A percentile compares a stretch with the other conserved stretches of the same genome.
phyloP scores from a whole-genome alignment of 345 rosid species.

The Laguncularia racemosa region DNA sequence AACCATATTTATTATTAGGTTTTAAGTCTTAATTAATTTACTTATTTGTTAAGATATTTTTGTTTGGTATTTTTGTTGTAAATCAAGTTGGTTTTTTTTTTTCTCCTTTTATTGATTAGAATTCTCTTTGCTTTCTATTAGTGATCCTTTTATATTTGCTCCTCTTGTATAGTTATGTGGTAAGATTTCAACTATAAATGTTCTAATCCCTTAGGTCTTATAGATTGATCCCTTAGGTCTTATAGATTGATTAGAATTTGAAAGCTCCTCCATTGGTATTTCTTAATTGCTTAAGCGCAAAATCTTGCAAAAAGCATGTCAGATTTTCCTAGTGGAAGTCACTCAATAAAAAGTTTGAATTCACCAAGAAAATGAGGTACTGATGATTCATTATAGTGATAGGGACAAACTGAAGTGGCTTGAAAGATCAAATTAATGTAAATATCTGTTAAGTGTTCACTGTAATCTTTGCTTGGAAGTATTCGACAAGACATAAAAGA shows the following conservation, averaged over 20 bases:
- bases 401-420: constrained; percentile 41
- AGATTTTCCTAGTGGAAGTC: constrained; percentile 40
- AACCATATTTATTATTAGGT: too few relatives aligned
- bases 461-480: constrained; percentile 42
- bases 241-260: constrained; percentile 1
- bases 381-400: constrained; percentile 22
- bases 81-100: too few relatives aligned
- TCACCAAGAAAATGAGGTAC: constrained; percentile 25
- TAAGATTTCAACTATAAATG: not conserved
- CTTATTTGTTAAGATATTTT: too few relatives aligned
- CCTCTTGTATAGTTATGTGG: not conserved
- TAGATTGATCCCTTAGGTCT: not conserved
- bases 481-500: constrained; percentile 10
- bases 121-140: too few relatives aligned
- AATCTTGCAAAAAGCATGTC: constrained; percentile 44
- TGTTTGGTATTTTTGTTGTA: too few relatives aligned
- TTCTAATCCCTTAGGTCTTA: not conserved
- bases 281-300: constrained; percentile 70
- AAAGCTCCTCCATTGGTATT: constrained; percentile 25
- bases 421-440: constrained; percentile 27
- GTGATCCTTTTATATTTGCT: too few relatives aligned
- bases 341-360: constrained; percentile 35
- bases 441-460: not conserved
- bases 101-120: too few relatives aligned
- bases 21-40: too few relatives aligned